Conservation (phyloP, 805 yeast species). For the Kodamaea fukazawae region DNA sequence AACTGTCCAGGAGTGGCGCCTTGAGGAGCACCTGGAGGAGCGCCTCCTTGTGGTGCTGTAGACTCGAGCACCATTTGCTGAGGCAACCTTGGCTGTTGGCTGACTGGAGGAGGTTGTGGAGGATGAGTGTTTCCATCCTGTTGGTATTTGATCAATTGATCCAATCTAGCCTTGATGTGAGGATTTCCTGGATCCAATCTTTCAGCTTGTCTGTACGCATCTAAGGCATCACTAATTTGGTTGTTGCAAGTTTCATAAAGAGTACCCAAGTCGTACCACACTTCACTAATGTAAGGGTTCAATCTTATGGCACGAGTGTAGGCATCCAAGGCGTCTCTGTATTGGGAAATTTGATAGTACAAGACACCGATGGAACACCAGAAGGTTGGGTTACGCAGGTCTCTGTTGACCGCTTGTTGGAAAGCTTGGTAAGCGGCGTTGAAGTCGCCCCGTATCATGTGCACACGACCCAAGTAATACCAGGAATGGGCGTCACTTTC, state of each 20-base stretch:
- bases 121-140: constrained; percentile 64
- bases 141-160: constrained; percentile 73
- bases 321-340: constrained; percentile 95
- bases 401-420: constrained; percentile 97
- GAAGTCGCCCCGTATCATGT: constrained; percentile 93
- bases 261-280: constrained; percentile 98
- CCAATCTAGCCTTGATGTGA: constrained; percentile 89
- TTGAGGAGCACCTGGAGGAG: constrained; percentile 11
- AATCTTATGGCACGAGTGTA: constrained; percentile 94
- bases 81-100: constrained; percentile 61
- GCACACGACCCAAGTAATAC: constrained; percentile 95
- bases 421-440: constrained; percentile 96
- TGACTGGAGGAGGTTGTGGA: constrained; percentile 65
- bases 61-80: constrained; percentile 61
- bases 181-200: constrained; percentile 92
- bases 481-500: constrained; percentile 92
- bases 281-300: constrained; percentile 94
- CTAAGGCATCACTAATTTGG: constrained; percentile 91
- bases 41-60: constrained; percentile 22
- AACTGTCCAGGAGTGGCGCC: constrained; percentile 10
- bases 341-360: constrained; percentile 94
- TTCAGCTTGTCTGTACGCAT: constrained; percentile 96
- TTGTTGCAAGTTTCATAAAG: constrained; percentile 95
- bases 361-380: constrained; percentile 97
- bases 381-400: constrained; percentile 94